A percentile compares a stretch with the other conserved stretches of the same genome.
These are phyloP conservation scores for Oenanthe sinensis DNA, from an alignment of 129 eudicot species.

Conservation along the genomic window DNA sequence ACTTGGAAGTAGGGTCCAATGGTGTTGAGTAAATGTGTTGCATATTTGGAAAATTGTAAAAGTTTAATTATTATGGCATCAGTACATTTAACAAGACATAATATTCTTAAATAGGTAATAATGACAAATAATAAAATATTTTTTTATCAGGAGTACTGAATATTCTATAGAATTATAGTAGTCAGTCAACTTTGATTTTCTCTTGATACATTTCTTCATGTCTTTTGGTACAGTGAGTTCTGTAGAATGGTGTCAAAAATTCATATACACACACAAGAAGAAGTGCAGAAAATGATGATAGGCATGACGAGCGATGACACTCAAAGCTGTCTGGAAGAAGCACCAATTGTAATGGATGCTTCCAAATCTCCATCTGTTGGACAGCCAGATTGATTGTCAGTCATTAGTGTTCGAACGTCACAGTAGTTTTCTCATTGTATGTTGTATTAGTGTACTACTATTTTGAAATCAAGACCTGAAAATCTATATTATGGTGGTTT, in stretches of 20 bases:
- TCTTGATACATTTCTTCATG: background rate
- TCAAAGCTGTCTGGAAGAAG: slow-evolving; percentile 90
- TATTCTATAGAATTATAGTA: background rate
- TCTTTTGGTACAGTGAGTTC: slow-evolving; percentile 52
- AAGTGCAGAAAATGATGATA: slow-evolving; percentile 76
- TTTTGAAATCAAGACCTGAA: background rate
- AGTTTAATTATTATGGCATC: background rate
- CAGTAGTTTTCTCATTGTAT: slow-evolving; percentile 9
- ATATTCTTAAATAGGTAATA: background rate
- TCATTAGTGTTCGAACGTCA: background rate
- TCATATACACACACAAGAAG: slow-evolving; percentile 78
- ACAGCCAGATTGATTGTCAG: slow-evolving; percentile 23
- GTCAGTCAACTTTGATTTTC: background rate
- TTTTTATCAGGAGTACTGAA: background rate
- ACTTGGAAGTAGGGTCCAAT: background rate
- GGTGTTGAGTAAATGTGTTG: background rate
- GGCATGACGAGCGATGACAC: slow-evolving; percentile 74
- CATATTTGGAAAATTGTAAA: background rate
- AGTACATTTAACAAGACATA: background rate
- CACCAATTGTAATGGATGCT: slow-evolving; percentile 55
- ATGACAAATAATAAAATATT: background rate
- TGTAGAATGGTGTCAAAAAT: slow-evolving; percentile 70
- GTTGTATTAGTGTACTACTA: background rate
- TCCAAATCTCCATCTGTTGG: slow-evolving; percentile 59
- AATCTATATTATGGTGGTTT: background rate